Percentiles rank a stretch among this genome's conserved stretches.
phyloP scores from a whole-genome alignment of 2,329 filamentous ascomycete species.

The Fusarium domesticum region DNA sequence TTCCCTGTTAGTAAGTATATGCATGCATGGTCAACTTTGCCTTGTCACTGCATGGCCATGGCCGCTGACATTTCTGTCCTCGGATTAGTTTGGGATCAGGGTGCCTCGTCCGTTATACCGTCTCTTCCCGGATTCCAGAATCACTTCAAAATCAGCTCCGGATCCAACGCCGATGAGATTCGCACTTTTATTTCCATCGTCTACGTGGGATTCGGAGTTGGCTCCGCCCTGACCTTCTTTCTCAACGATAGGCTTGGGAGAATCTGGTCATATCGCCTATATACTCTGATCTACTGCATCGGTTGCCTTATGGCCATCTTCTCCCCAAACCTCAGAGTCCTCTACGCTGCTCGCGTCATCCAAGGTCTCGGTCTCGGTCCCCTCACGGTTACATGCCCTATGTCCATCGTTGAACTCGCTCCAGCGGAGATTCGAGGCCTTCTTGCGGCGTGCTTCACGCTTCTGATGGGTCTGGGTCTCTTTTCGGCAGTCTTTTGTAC shows the following conservation, averaged over 20 bases:
- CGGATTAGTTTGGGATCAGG: constrained; percentile 14
- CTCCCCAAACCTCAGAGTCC: constrained; percentile 24
- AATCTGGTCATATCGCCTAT: constrained; percentile 39
- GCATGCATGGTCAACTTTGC: no score
- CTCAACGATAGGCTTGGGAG: constrained; percentile 35
- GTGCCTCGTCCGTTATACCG: constrained; percentile 16
- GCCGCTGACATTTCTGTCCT: no score
- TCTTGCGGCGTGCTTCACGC: constrained; percentile 36
- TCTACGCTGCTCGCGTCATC: constrained; percentile 38
- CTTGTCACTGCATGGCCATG: no score
- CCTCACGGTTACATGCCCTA: constrained; percentile 37
- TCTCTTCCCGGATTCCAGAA: constrained; percentile 16
- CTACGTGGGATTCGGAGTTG: constrained; percentile 12
- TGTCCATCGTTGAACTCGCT: constrained; percentile 40
- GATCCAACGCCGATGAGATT: constrained; percentile 12
- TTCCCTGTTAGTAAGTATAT: no score
- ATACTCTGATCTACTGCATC: constrained; percentile 34
- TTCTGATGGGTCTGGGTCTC: constrained; percentile 36
- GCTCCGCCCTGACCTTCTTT: constrained; percentile 19
- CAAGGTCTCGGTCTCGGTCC: constrained; percentile 39
- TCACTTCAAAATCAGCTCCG: constrained; percentile 12
- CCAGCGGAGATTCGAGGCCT: constrained; percentile 40
- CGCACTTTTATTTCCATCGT: constrained; percentile 18
- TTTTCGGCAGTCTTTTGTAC: constrained; percentile 33
- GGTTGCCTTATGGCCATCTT: constrained; percentile 35